Conservation (phyloP, 1,284 basidiomycete genomes). For the Ustilago vetiveriae region DNA sequence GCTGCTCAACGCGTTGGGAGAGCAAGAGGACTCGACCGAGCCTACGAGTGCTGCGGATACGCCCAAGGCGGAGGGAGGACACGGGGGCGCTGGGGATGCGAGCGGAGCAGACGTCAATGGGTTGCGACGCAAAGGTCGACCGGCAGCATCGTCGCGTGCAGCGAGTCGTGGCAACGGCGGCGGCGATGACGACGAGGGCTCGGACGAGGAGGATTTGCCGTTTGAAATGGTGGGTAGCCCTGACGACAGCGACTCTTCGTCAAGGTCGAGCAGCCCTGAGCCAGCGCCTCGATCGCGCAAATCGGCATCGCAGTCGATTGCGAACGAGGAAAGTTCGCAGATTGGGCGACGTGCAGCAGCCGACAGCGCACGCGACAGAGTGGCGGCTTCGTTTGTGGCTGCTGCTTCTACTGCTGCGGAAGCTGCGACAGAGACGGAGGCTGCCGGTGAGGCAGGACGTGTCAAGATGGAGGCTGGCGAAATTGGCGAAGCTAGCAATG, state of each 20-base stretch:
- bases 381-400: slow-evolving; percentile 22
- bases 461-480: slow-evolving; percentile 18
- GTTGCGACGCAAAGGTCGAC: slow-evolving; percentile 20
- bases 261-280: slow-evolving; percentile 44
- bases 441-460: slow-evolving; percentile 66
- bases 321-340: slow-evolving; percentile 72
- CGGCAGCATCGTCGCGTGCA: slow-evolving; percentile 16
- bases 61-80: slow-evolving; percentile 27
- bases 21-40: slow-evolving; percentile 37
- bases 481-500: no score
- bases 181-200: slow-evolving; percentile 22
- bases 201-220: slow-evolving; percentile 54
- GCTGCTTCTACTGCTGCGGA: slow-evolving; percentile 23
- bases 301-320: slow-evolving; percentile 66
- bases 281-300: slow-evolving; percentile 34
- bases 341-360: slow-evolving; percentile 23
- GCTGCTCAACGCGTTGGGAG: slow-evolving; percentile 38
- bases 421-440: slow-evolving; percentile 19
- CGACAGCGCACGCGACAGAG: slow-evolving; percentile 27
- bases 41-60: slow-evolving; percentile 50
- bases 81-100: slow-evolving; percentile 12
- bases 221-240: slow-evolving; percentile 62
- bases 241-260: slow-evolving; percentile 49
- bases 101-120: slow-evolving; percentile 11
- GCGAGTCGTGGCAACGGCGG: slow-evolving; percentile 19